Percentiles rank a stretch among this genome's conserved stretches.
Evolutionary conservation across 495 filamentous ascomycete genomes (phyloP).

Genomic region (Trichoderma orchidacearum): DNA sequence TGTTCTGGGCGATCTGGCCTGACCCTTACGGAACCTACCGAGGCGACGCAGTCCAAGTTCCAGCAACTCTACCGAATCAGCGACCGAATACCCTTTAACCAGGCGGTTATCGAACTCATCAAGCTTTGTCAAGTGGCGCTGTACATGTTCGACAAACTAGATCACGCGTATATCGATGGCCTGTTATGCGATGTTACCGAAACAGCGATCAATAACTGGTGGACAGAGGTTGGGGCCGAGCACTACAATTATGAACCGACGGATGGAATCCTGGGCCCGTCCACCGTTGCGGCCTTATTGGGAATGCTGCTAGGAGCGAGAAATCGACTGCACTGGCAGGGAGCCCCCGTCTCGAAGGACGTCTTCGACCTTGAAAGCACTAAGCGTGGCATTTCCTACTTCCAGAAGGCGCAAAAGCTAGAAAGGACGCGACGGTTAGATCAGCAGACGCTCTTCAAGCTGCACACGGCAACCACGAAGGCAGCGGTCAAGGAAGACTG

Average conservation of each 20-base stretch:
- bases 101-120: constrained; percentile 75
- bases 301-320: constrained; percentile 81
- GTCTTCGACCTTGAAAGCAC: constrained; percentile 73
- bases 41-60: constrained; percentile 83
- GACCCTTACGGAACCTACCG: constrained; percentile 57
- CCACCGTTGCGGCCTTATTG: constrained; percentile 77
- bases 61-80: constrained; percentile 77
- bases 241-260: constrained; percentile 82
- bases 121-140: constrained; percentile 86
- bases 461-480: constrained; percentile 75
- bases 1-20: constrained; percentile 84
- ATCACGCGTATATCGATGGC: constrained; percentile 84
- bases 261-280: constrained; percentile 84
- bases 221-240: constrained; percentile 84
- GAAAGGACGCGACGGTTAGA: constrained; percentile 66
- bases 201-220: constrained; percentile 85
- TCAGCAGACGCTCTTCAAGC: constrained; percentile 62
- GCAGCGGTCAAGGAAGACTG: constrained; percentile 66
- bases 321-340: constrained; percentile 66
- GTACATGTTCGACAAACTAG: constrained; percentile 74
- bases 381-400: constrained; percentile 71
- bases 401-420: constrained; percentile 82
- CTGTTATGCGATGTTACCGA: constrained; percentile 89
- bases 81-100: constrained; percentile 62
- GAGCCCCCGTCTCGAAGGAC: constrained; percentile 80